These are phyloP conservation scores for Hypoxylon crocopeplum DNA, from an alignment of 495 filamentous ascomycete species.

Conservation along the genomic window DNA sequence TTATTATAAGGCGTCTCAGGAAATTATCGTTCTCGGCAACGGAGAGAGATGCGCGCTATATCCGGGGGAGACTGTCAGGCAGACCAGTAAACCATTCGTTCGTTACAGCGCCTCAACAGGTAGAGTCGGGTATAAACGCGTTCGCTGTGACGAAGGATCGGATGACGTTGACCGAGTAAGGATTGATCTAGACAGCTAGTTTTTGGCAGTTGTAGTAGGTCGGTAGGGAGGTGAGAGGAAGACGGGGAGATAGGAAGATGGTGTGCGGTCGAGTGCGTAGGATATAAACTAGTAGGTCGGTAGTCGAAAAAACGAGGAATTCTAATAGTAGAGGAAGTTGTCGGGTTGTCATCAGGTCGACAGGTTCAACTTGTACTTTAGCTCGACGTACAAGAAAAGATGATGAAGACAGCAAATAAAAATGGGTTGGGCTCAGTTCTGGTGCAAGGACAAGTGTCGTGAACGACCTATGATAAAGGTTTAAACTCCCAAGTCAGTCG, in stretches of 20 bases:
- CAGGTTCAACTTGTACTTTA: too few relatives aligned
- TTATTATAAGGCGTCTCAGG: background rate
- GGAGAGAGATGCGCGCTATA: background rate
- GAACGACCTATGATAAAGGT: too few relatives aligned
- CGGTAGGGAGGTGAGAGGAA: background rate
- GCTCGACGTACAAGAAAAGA: too few relatives aligned
- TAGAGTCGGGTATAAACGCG: constrained; percentile 8
- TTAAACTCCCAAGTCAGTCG: too few relatives aligned
- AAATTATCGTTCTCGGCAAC: background rate
- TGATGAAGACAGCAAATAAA: constrained; percentile 15
- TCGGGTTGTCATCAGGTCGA: too few relatives aligned
- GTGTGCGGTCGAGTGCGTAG: too few relatives aligned
- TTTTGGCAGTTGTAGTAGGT: background rate
- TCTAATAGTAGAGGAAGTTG: too few relatives aligned
- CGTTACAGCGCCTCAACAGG: background rate
- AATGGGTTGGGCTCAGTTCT: constrained; percentile 13
- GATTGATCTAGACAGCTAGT: too few relatives aligned
- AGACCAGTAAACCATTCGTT: background rate
- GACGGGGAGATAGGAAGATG: too few relatives aligned
- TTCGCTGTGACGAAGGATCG: constrained; percentile 11
- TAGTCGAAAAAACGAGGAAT: too few relatives aligned
- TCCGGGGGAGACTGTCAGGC: background rate
- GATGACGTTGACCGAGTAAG: background rate
- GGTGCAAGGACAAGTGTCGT: too few relatives aligned
- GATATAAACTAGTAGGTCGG: too few relatives aligned